These are phyloP conservation scores for Carpinus fangiana DNA, from an alignment of 306 rosid genomes.

Conservation along the genomic window DNA sequence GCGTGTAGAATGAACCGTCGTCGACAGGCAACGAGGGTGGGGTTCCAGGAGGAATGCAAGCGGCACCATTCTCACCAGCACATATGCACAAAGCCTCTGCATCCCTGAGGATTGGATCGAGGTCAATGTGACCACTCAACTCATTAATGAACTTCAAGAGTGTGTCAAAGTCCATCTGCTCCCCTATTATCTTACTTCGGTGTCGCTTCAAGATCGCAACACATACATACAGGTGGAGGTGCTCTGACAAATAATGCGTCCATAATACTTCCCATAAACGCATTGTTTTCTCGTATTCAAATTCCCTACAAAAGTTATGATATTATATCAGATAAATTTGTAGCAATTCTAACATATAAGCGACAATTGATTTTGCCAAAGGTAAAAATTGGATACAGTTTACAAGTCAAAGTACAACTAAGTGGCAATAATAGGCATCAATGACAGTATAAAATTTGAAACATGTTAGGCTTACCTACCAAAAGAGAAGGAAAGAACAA, in stretches of 20 bases:
- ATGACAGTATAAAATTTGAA: neutral
- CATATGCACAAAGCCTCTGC: slow-evolving; percentile 88
- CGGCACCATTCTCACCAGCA: slow-evolving; percentile 91
- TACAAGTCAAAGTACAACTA: neutral
- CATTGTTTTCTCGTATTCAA: slow-evolving; percentile 76
- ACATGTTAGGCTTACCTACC: neutral
- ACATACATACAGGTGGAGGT: slow-evolving; percentile 85
- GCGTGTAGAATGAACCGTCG: slow-evolving; percentile 57
- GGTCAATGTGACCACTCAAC: slow-evolving; percentile 79
- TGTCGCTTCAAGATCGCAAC: slow-evolving; percentile 86
- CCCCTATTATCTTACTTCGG: slow-evolving; percentile 78
- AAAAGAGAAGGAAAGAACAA: neutral
- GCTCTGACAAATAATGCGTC: slow-evolving; percentile 89
- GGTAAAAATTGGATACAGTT: neutral
- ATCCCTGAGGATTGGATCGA: slow-evolving; percentile 76
- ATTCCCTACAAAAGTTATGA: slow-evolving; percentile 57
- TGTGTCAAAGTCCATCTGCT: slow-evolving; percentile 95
- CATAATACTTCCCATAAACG: slow-evolving; percentile 93
- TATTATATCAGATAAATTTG: slow-evolving; percentile 1
- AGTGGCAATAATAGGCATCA: neutral
- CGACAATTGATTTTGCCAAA: neutral
- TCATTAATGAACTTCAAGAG: slow-evolving; percentile 95
- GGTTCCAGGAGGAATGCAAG: slow-evolving; percentile 97
- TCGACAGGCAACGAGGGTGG: slow-evolving; percentile 90
- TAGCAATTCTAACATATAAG: neutral